Evolutionary conservation across 257 asterid genomes (phyloP).

Genomic region (Verbascum thapsus): DNA sequence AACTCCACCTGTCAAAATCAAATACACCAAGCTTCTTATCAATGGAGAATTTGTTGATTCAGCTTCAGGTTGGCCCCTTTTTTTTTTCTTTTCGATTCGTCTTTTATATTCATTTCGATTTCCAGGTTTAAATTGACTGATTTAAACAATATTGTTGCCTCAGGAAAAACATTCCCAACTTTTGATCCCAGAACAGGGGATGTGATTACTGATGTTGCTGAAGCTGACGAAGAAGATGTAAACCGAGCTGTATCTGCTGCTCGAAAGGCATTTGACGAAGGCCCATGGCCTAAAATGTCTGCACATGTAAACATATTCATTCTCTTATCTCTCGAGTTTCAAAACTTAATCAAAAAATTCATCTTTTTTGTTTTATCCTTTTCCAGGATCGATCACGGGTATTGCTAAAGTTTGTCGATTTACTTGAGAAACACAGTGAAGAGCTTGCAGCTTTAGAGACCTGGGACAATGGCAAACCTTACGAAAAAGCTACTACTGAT

Average conservation of each 20-base stretch:
- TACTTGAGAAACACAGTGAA: conserved; percentile 70
- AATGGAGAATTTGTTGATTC: conserved; percentile 72
- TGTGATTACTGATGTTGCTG: conserved; percentile 65
- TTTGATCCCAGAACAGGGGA: conserved; percentile 77
- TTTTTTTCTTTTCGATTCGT: background rate
- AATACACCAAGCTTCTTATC: conserved; percentile 64
- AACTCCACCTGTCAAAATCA: conserved; percentile 60
- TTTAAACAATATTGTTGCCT: background rate
- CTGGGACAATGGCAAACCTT: conserved; percentile 73
- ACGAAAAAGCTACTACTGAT: conserved; percentile 48
- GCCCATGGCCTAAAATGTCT: conserved; percentile 79
- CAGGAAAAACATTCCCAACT: conserved; percentile 74
- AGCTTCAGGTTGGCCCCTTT: conserved; percentile 52
- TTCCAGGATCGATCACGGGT: conserved; percentile 62
- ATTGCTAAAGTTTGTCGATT: conserved; percentile 62
- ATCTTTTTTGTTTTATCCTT: background rate
- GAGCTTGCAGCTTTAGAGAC: conserved; percentile 73
- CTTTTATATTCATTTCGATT: background rate
- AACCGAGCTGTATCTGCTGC: conserved; percentile 72
- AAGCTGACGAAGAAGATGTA: conserved; percentile 71
- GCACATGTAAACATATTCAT: conserved; percentile 52
- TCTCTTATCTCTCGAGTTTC: too few species aligned
- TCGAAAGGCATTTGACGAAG: conserved; percentile 74
- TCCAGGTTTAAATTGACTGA: too few species aligned
- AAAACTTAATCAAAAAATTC: too few species aligned